A percentile compares a stretch with the other conserved stretches of the same genome.
Evolutionary conservation across 805 yeast genomes (phyloP).

Genomic region (Hanseniaspora thailandica): DNA sequence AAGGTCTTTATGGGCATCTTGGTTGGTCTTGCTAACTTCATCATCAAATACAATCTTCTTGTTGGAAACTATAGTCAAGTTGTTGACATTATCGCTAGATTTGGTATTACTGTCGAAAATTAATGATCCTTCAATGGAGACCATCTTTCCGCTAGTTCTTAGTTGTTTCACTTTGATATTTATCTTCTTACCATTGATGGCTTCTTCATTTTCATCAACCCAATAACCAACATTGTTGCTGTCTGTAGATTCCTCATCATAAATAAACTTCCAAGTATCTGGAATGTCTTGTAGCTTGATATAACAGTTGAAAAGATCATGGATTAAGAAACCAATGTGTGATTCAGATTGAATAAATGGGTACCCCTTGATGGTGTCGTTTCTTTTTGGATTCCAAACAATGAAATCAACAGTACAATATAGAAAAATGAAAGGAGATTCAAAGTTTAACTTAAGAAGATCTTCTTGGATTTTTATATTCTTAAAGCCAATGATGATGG

Average conservation of each 20-base stretch:
- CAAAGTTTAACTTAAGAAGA: conserved; percentile 47
- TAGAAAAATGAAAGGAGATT: conserved; percentile 75
- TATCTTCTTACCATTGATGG: conserved; percentile 66
- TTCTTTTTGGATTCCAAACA: conserved; percentile 84
- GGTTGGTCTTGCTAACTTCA: conserved; percentile 29
- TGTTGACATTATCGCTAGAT: conserved; percentile 37
- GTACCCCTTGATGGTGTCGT: conserved; percentile 77
- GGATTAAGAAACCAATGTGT: conserved; percentile 80
- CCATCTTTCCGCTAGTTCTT: conserved; percentile 65
- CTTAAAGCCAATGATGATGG: conserved; percentile 73
- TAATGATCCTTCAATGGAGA: conserved; percentile 82
- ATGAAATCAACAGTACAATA: conserved; percentile 79
- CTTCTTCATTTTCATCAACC: conserved; percentile 63
- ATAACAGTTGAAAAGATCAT: conserved; percentile 90
- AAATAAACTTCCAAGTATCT: conserved; percentile 53
- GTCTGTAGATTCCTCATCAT: conserved; percentile 17
- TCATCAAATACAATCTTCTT: conserved; percentile 43
- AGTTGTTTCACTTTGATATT: conserved; percentile 62
- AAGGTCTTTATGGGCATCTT: conserved; percentile 29
- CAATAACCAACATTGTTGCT: conserved; percentile 52
- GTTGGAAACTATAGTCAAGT: conserved; percentile 41
- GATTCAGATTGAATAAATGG: conserved; percentile 88
- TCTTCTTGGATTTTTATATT: conserved; percentile 46
- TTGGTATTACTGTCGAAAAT: conserved; percentile 22
- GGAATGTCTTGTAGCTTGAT: conserved; percentile 81